These are phyloP conservation scores for Gossypium davidsonii DNA, from an alignment of 441 rosid genomes.

Conservation along the genomic window DNA sequence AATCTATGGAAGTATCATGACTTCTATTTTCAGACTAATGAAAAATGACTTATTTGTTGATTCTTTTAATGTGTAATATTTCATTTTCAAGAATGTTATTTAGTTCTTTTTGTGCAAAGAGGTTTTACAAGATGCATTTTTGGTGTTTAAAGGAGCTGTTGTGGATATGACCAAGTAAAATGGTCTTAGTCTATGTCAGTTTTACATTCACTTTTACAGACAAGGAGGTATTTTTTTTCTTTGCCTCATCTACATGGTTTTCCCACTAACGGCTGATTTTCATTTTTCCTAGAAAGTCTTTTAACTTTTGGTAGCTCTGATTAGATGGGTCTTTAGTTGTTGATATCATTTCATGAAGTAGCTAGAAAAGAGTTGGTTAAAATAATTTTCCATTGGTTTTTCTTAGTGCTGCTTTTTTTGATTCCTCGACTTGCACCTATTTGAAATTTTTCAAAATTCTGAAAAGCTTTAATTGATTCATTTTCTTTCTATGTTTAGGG, in stretches of 20 bases:
- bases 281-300: not conserved
- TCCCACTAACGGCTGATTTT: not conserved
- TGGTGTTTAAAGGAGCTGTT: conserved; percentile 2
- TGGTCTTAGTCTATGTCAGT: not conserved
- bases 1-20: not conserved
- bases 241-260: not conserved
- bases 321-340: not conserved
- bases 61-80: not conserved
- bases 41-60: not conserved
- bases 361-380: not conserved
- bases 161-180: not conserved
- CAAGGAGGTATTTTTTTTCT: not conserved
- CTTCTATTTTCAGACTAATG: conserved; percentile 1
- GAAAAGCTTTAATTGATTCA: not conserved
- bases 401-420: not conserved
- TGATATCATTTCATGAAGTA: not conserved
- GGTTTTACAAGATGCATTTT: not conserved
- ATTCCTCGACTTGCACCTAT: not conserved
- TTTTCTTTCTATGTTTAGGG: not conserved
- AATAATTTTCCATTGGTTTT: not conserved
- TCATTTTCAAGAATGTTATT: not conserved
- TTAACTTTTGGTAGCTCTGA: not conserved
- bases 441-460: not conserved
- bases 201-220: not conserved
- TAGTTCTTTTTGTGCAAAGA: not conserved